A percentile compares a stretch with the other conserved stretches of the same genome.
Evolutionary conservation across 352 stramenopile genomes (phyloP).

Genomic region (Globisporangium cystogenes): DNA sequence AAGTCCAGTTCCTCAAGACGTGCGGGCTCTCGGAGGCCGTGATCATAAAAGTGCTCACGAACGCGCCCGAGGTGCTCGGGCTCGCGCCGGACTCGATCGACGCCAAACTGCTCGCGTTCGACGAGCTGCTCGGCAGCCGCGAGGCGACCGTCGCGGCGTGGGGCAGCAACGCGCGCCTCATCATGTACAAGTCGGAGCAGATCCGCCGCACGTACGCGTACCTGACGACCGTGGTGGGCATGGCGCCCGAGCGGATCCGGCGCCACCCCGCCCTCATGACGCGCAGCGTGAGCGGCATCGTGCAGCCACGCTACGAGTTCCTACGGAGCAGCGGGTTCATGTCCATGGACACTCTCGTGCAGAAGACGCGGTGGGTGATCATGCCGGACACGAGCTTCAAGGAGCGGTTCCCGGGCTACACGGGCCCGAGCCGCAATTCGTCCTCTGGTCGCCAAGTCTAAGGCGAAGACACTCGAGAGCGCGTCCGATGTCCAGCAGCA

Average conservation of each 20-base stretch:
- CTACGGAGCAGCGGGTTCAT: constrained; percentile 8
- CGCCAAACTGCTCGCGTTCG: constrained; percentile 30
- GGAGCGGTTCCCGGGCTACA: constrained; percentile 24
- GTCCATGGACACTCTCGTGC: constrained; percentile 6
- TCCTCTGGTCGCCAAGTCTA: not conserved
- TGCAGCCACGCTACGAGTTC: constrained; percentile 43
- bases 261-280: constrained; percentile 28
- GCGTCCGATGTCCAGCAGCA: not conserved
- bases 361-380: constrained; percentile 28
- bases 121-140: constrained; percentile 31
- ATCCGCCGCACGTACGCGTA: constrained; percentile 37
- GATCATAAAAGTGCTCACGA: constrained; percentile 26
- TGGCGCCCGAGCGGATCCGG: constrained; percentile 23
- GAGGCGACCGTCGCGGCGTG: constrained; percentile 17
- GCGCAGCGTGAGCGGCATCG: constrained; percentile 31
- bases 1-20: constrained; percentile 23
- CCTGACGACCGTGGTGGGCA: constrained; percentile 25
- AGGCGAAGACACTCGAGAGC: not conserved
- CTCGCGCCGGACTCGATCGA: constrained; percentile 31
- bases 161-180: constrained; percentile 23
- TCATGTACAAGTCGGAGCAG: constrained; percentile 45
- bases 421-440: not conserved
- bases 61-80: constrained; percentile 33
- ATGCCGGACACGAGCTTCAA: constrained; percentile 24
- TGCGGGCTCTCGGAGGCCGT: constrained; percentile 24